phyloP scores from a whole-genome alignment of 305 asterid genomes.

The Nicotiana rustica region DNA sequence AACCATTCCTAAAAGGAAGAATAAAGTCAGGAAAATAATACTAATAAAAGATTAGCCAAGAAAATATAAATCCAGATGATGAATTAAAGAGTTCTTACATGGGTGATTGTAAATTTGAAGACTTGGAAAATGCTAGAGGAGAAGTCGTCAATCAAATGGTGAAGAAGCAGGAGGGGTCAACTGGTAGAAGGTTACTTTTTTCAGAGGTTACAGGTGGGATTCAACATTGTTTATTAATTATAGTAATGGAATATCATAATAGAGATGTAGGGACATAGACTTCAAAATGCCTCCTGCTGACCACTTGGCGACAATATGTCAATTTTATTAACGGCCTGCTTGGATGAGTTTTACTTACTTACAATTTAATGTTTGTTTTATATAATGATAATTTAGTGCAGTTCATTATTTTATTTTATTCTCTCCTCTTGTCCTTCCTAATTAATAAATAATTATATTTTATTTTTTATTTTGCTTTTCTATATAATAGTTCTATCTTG shows the following conservation, averaged over 20 bases:
- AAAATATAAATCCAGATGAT: neutral
- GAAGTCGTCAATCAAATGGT: neutral
- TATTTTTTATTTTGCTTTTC: too few species aligned
- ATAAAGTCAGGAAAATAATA: too few species aligned
- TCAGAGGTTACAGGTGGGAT: constrained; percentile 27
- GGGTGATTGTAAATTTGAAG: neutral
- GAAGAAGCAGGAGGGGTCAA: constrained; percentile 35
- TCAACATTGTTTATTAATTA: constrained; percentile 35
- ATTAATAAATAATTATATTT: too few species aligned
- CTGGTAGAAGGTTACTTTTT: constrained; percentile 31
- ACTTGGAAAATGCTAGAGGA: neutral
- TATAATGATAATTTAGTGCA: too few species aligned
- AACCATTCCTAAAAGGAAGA: too few species aligned
- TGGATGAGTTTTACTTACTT: too few species aligned
- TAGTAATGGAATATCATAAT: neutral
- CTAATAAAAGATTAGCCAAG: too few species aligned
- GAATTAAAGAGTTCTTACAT: constrained; percentile 1
- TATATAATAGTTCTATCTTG: too few species aligned
- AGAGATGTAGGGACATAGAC: neutral
- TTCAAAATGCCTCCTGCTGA: constrained; percentile 18
- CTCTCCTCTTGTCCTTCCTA: too few species aligned
- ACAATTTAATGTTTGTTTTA: too few species aligned
- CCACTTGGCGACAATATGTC: constrained; percentile 28
- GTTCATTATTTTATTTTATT: too few species aligned
- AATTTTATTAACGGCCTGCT: neutral